Evolutionary conservation across 148 eudicot species (phyloP).

Genomic region (Vaccinium myrtillus): DNA sequence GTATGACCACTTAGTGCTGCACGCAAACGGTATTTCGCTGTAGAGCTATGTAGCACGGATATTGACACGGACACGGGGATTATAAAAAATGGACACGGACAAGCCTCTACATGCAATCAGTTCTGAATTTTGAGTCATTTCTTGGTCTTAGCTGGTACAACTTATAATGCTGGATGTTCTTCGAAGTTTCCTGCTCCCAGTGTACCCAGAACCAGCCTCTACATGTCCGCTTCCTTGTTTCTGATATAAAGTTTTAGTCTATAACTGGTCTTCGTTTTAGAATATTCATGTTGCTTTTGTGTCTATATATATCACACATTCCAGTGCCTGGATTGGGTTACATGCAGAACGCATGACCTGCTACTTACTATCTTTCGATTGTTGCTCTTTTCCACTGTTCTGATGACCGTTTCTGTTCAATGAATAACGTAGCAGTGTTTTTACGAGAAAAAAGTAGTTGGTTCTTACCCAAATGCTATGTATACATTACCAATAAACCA

Average conservation of each 20-base stretch:
- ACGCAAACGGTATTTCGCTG: background rate
- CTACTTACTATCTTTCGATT: background rate
- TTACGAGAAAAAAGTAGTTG: background rate
- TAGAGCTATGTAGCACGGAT: background rate
- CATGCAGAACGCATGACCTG: background rate
- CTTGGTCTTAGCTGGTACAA: background rate
- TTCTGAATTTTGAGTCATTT: background rate
- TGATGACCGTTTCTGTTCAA: background rate
- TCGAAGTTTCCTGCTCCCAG: constrained; percentile 3
- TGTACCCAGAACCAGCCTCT: background rate
- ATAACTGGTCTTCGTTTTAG: background rate
- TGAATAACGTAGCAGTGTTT: background rate
- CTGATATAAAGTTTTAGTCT: background rate
- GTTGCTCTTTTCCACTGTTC: background rate
- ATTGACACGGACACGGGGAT: no score
- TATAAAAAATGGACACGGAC: no score
- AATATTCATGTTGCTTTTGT: background rate
- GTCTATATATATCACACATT: background rate
- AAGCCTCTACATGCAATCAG: no score
- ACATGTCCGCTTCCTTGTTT: background rate
- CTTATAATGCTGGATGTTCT: background rate
- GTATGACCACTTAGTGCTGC: background rate
- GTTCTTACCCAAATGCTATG: background rate
- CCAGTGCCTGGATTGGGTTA: background rate
- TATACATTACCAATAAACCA: background rate